These are phyloP conservation scores for Lolium perenne DNA, from an alignment of 176 grass and related monocot genomes.

Conservation along the genomic window DNA sequence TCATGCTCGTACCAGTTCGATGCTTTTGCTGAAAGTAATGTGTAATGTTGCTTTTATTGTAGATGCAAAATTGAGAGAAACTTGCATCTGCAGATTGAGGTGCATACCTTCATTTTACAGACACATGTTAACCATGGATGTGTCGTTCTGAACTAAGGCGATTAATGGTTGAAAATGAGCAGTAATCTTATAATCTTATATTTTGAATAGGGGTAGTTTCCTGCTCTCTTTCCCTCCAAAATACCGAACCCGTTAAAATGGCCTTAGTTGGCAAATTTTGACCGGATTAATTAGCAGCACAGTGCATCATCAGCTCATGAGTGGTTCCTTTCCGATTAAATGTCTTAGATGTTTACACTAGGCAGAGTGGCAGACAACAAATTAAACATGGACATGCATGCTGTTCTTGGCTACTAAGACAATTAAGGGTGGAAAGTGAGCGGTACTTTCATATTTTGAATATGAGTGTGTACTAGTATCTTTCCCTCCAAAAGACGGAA, in stretches of 20 bases:
- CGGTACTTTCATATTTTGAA: not conserved
- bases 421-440: not conserved
- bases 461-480: not conserved
- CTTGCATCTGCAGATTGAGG: too few species aligned
- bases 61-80: too few species aligned
- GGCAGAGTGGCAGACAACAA: too few species aligned
- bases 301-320: constrained; percentile 20
- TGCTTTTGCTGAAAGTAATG: not conserved
- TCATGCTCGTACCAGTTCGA: too few species aligned
- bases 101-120: not conserved
- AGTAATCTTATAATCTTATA: not conserved
- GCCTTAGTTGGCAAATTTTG: not conserved
- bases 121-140: not conserved
- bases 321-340: not conserved
- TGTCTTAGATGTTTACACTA: too few species aligned
- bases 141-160: too few species aligned
- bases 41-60: not conserved
- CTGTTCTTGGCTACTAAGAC: not conserved
- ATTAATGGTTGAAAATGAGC: not conserved
- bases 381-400: too few species aligned
- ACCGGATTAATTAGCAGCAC: constrained; percentile 18
- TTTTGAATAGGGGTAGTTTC: not conserved
- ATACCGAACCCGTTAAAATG: not conserved
- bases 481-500: constrained; percentile 23
- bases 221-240: constrained; percentile 11